Evolutionary conservation across 495 filamentous ascomycete species (phyloP).

Genomic region (Penicillium paradoxum): DNA sequence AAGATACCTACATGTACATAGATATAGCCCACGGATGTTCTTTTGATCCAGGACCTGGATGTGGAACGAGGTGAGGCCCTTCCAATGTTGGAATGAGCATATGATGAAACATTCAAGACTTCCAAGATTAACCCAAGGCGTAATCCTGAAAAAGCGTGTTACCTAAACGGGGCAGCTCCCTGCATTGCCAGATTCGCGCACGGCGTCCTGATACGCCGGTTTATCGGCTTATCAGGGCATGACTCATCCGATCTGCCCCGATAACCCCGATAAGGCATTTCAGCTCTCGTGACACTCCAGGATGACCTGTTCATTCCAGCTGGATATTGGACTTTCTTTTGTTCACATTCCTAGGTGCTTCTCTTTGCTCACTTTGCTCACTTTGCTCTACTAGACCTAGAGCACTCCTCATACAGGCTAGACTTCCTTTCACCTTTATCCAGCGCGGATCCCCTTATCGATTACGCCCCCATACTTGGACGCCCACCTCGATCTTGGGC

Average conservation of each 20-base stretch:
- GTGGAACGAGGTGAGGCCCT: too few species aligned
- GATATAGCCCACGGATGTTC: too few species aligned
- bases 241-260: slow-evolving; percentile 9
- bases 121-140: too few species aligned
- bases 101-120: too few species aligned
- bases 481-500: background rate
- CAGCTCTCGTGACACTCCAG: slow-evolving; percentile 11
- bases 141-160: background rate
- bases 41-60: too few species aligned
- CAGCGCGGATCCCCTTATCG: background rate
- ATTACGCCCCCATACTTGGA: background rate
- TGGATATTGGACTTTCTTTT: background rate
- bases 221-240: background rate
- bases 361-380: too few species aligned
- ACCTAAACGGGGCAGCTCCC: background rate
- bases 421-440: background rate
- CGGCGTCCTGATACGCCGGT: slow-evolving; percentile 1
- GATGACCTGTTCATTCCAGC: background rate
- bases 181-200: background rate
- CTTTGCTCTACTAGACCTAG: background rate
- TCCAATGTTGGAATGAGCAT: too few species aligned
- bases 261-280: slow-evolving; percentile 2
- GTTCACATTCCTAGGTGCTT: background rate
- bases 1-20: too few species aligned
- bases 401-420: background rate